Evolutionary conservation across 352 stramenopile genomes (phyloP).

Genomic region (Phytophthora syringae): DNA sequence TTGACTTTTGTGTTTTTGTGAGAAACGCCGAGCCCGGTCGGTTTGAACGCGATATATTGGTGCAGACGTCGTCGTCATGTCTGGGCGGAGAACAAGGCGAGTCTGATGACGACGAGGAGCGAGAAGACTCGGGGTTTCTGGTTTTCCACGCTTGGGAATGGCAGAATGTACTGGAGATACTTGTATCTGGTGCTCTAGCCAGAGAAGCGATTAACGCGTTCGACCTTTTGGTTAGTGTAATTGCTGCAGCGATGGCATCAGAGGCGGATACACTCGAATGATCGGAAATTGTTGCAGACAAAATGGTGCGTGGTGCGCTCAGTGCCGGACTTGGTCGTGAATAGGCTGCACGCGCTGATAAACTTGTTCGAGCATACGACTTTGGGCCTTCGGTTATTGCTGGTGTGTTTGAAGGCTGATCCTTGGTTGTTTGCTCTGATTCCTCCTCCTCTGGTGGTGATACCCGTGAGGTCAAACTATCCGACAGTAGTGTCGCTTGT

Average conservation of each 20-base stretch:
- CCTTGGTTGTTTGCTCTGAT: not conserved
- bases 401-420: not conserved
- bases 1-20: slow-evolving; percentile 24
- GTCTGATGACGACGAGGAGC: slow-evolving; percentile 33
- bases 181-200: slow-evolving; percentile 10
- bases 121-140: slow-evolving; percentile 24
- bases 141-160: slow-evolving; percentile 29
- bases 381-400: not conserved
- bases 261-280: slow-evolving; percentile 1
- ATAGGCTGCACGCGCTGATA: slow-evolving; percentile 5
- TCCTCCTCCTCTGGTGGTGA: slow-evolving; percentile 19
- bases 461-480: slow-evolving; percentile 28
- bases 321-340: not conserved
- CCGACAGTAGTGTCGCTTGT: slow-evolving; percentile 23
- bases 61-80: slow-evolving; percentile 10
- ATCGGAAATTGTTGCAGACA: not conserved
- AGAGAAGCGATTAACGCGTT: slow-evolving; percentile 53
- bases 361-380: slow-evolving; percentile 19
- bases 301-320: not conserved
- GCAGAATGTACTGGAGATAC: not conserved
- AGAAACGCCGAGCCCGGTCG: slow-evolving; percentile 31
- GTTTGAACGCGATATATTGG: slow-evolving; percentile 14
- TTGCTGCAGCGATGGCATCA: slow-evolving; percentile 40
- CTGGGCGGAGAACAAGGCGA: slow-evolving; percentile 18
- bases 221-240: slow-evolving; percentile 42